These are phyloP conservation scores for Cystobasidium onofrii DNA, from an alignment of 768 basidiomycete genomes.

Conservation along the genomic window DNA sequence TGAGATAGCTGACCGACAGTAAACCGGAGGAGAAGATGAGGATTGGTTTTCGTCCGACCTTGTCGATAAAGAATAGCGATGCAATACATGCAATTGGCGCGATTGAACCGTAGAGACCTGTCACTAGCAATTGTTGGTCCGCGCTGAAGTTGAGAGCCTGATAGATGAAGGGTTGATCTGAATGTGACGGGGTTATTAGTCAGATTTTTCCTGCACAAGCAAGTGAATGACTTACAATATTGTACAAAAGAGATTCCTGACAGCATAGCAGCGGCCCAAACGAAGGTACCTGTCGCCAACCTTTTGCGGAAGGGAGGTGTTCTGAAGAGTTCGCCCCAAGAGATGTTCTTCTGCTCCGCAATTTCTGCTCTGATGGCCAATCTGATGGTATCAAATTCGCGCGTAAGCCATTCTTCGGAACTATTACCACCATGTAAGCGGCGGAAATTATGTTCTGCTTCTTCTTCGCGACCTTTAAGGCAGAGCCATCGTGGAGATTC, in stretches of 20 bases:
- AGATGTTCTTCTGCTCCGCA: background rate
- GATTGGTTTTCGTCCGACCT: conserved; percentile 12
- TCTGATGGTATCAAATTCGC: background rate
- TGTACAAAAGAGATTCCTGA: conserved; percentile 31
- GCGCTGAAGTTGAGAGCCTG: background rate
- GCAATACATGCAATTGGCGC: conserved; percentile 13
- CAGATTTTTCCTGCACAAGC: background rate
- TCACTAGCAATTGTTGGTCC: conserved; percentile 25
- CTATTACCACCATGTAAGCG: background rate
- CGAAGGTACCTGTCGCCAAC: conserved; percentile 20
- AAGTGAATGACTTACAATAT: conserved; percentile 13
- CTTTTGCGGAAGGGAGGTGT: conserved; percentile 14
- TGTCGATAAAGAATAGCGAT: conserved; percentile 25
- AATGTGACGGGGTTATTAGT: background rate
- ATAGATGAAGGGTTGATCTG: conserved; percentile 26
- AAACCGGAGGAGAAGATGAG: background rate
- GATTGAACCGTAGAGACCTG: conserved; percentile 19
- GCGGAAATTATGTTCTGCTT: conserved; percentile 19
- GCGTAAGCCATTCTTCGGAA: background rate
- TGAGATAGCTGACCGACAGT: conserved; percentile 16
- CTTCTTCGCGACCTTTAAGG: conserved; percentile 30
- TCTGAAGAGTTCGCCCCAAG: conserved; percentile 6
- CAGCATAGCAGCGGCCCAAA: conserved; percentile 27
- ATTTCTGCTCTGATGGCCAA: background rate
- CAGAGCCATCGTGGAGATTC: conserved; percentile 25